Evolutionary conservation across 306 rosid species (phyloP).

Genomic region (Vachellia pachyceras): DNA sequence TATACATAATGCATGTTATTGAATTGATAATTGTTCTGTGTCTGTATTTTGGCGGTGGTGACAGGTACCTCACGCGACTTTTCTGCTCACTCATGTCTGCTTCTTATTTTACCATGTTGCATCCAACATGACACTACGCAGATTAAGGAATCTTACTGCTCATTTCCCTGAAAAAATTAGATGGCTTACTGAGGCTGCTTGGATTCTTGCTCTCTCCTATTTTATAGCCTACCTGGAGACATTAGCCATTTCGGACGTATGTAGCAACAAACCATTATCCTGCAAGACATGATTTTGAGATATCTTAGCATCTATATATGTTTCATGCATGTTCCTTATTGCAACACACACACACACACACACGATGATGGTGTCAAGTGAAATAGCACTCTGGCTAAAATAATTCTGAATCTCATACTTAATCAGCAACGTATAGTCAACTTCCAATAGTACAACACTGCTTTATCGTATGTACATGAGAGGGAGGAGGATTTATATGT

Average conservation of each 20-base stretch:
- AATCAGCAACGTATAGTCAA: too few relatives aligned
- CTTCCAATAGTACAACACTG: too few relatives aligned
- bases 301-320: slow-evolving; percentile 20
- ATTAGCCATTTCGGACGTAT: slow-evolving; percentile 82
- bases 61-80: slow-evolving; percentile 97
- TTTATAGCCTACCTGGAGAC: slow-evolving; percentile 96
- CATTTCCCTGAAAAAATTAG: slow-evolving; percentile 65
- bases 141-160: slow-evolving; percentile 76
- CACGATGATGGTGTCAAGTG: too few relatives aligned
- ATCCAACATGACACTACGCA: slow-evolving; percentile 86
- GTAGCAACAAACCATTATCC: slow-evolving; percentile 33
- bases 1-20: background rate
- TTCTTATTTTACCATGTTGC: slow-evolving; percentile 91
- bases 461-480: too few relatives aligned
- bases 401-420: too few relatives aligned
- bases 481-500: slow-evolving; percentile 27
- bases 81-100: slow-evolving; percentile 93
- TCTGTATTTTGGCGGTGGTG: slow-evolving; percentile 41
- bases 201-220: slow-evolving; percentile 86
- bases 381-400: too few relatives aligned
- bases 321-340: too few relatives aligned
- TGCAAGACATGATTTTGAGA: background rate
- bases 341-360: too few relatives aligned
- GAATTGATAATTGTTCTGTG: slow-evolving; percentile 16
- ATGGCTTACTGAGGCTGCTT: slow-evolving; percentile 74